phyloP scores from a whole-genome alignment of 768 basidiomycete genomes.

The Sistotremastrum niveocremeum region DNA sequence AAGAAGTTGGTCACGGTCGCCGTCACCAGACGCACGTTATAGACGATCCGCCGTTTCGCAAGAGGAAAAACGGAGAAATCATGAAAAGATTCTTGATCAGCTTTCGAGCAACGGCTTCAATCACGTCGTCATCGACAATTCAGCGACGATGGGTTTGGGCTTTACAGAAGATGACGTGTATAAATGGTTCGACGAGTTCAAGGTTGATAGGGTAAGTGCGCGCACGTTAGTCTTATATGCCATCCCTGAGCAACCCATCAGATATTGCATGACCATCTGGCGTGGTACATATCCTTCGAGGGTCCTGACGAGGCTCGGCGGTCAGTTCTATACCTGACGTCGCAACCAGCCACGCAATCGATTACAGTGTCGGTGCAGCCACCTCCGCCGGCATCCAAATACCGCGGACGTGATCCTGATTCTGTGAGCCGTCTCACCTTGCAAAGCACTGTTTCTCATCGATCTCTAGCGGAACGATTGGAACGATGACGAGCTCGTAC shows the following conservation, averaged over 20 bases:
- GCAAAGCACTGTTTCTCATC: conserved; percentile 19
- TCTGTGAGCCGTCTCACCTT: conserved; percentile 9
- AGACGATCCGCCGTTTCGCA: background rate
- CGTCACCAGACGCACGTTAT: conserved; percentile 16
- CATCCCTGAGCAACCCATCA: conserved; percentile 14
- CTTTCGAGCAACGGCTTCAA: conserved; percentile 53
- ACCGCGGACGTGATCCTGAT: no score
- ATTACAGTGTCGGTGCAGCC: conserved; percentile 41
- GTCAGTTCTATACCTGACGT: conserved; percentile 50
- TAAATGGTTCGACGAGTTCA: conserved; percentile 55
- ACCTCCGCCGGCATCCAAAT: conserved; percentile 22
- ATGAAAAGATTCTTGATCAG: conserved; percentile 27
- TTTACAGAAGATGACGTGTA: conserved; percentile 57
- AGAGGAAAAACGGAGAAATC: conserved; percentile 2
- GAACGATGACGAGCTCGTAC: conserved; percentile 39
- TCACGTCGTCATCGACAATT: conserved; percentile 45
- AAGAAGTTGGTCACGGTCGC: conserved; percentile 16
- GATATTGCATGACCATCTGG: conserved; percentile 57
- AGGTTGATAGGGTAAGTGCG: conserved; percentile 52
- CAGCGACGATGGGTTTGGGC: conserved; percentile 27
- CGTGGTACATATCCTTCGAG: conserved; percentile 75
- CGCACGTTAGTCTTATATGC: conserved; percentile 1
- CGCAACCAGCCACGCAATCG: conserved; percentile 34
- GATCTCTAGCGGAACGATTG: conserved; percentile 29
- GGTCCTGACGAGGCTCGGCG: conserved; percentile 48